A percentile compares a stretch with the other conserved stretches of the same genome.
Conservation (phyloP, 345 rosid species). For the Limnanthes douglasii region DNA sequence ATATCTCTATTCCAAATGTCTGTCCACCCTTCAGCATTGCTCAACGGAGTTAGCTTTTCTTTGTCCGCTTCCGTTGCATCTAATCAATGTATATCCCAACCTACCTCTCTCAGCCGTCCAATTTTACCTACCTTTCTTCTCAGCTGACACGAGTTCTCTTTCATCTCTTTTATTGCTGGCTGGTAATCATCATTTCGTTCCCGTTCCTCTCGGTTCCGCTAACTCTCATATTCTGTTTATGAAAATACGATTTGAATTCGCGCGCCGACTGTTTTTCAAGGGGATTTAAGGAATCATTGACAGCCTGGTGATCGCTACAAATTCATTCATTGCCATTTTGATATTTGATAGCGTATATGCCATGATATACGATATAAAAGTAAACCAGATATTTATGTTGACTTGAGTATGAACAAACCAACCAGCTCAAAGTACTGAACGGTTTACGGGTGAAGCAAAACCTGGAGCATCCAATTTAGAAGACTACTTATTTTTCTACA, state of each 20-base stretch:
- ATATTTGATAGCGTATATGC: too few relatives aligned
- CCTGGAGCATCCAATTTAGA: too few relatives aligned
- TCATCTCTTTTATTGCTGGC: constrained; percentile 26
- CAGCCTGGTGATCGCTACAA: too few relatives aligned
- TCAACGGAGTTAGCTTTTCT: background rate
- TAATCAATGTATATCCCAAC: constrained; percentile 38
- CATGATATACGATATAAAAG: too few relatives aligned
- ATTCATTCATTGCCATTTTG: too few relatives aligned
- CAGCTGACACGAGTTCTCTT: constrained; percentile 24
- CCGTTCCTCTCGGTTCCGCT: constrained; percentile 18
- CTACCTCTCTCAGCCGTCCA: constrained; percentile 18
- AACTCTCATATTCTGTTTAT: too few relatives aligned
- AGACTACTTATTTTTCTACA: too few relatives aligned
- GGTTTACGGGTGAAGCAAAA: too few relatives aligned
- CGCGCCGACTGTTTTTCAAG: constrained; percentile 54
- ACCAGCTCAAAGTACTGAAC: too few relatives aligned
- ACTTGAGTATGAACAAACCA: too few relatives aligned
- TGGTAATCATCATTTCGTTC: constrained; percentile 6
- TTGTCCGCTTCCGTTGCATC: constrained; percentile 43
- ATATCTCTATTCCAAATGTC: constrained; percentile 6
- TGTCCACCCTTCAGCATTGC: constrained; percentile 2
- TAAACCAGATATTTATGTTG: too few relatives aligned
- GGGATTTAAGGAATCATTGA: too few relatives aligned
- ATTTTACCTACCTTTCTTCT: constrained; percentile 42
- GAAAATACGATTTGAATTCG: constrained; percentile 30